Evolutionary conservation across 108 stramenopile species (phyloP).

Genomic region (Skeletonema menzelii): DNA sequence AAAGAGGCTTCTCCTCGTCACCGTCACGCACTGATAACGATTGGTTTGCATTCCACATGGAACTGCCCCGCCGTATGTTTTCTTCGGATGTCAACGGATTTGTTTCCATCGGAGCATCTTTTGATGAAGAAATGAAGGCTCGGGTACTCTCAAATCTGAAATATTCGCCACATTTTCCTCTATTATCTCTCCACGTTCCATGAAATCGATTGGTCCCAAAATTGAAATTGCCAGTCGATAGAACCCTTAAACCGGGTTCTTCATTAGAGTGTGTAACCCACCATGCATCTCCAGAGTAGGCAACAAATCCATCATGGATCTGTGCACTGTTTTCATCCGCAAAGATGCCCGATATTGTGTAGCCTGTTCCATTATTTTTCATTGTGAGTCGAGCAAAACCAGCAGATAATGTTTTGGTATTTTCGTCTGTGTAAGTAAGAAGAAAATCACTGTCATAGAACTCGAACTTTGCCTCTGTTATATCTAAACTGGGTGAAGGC

Average conservation of each 20-base stretch:
- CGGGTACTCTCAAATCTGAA: not conserved
- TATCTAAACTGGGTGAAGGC: not conserved
- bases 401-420: not conserved
- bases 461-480: not conserved
- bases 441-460: not conserved
- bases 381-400: not conserved
- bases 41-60: not conserved
- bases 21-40: not conserved
- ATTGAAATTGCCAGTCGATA: not conserved
- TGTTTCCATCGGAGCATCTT: not conserved
- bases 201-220: not conserved
- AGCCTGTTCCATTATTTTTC: not conserved
- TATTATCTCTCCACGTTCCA: not conserved
- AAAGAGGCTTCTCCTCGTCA: not conserved
- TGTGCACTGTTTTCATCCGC: not conserved
- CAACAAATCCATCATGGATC: not conserved
- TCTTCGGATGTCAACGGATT: not conserved
- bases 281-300: constrained; percentile 9
- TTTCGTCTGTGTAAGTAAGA: not conserved
- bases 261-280: not conserved
- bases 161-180: not conserved
- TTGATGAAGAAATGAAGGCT: not conserved
- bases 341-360: not conserved
- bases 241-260: not conserved
- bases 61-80: not conserved